Conservation (phyloP, 257 asterid genomes). For the Plantago ovata region DNA sequence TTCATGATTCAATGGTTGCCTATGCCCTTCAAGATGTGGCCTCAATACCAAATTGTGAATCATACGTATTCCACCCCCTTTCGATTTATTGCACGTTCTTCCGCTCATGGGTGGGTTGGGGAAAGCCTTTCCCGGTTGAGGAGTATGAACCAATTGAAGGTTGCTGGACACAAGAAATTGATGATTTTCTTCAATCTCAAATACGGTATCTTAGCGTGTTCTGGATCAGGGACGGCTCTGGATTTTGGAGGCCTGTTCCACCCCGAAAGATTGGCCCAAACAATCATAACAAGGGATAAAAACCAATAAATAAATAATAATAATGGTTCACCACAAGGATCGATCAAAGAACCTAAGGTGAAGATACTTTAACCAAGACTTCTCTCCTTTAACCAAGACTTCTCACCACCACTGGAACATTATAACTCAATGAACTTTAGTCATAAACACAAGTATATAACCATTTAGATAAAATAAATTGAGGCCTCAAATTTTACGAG, state of each 20-base stretch:
- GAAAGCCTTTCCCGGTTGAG: neutral
- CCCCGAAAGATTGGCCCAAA: conserved; percentile 25
- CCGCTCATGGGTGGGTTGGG: neutral
- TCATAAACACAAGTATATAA: no score
- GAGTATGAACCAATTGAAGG: conserved; percentile 3
- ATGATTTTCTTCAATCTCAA: conserved; percentile 2
- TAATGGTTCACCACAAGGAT: no score
- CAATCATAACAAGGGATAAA: no score
- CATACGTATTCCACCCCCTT: conserved; percentile 26
- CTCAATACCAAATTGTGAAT: conserved; percentile 29
- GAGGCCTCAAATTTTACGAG: no score
- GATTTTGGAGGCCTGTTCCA: conserved; percentile 31
- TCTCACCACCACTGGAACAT: no score
- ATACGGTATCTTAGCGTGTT: conserved; percentile 12
- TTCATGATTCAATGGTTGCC: conserved; percentile 35
- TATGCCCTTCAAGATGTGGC: conserved; percentile 33
- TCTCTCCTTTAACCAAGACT: no score
- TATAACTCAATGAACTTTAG: no score
- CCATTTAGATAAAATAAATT: no score
- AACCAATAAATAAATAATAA: no score
- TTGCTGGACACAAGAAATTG: conserved; percentile 1
- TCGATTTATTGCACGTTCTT: conserved; percentile 21
- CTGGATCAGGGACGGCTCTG: no score
- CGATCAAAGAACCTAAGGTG: no score
- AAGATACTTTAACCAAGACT: no score